Evolutionary conservation across 345 rosid species (phyloP).

Genomic region (Carallia brachiata): DNA sequence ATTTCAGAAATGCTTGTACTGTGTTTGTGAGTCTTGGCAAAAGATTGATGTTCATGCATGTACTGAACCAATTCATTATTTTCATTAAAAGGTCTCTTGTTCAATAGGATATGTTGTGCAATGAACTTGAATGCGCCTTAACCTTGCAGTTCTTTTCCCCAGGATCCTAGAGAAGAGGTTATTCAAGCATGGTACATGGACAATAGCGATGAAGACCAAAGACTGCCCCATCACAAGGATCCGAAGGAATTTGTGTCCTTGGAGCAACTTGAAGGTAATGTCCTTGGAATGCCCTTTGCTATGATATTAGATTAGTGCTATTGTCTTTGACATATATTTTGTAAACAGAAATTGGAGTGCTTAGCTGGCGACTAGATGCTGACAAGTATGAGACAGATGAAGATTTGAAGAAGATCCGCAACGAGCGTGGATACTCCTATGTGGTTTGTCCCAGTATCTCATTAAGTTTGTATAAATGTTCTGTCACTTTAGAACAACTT

Average conservation of each 20-base stretch:
- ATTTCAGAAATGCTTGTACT: no score
- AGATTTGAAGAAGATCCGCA: constrained; percentile 81
- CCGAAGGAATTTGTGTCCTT: constrained; percentile 79
- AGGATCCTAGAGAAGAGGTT: constrained; percentile 77
- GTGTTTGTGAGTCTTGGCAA: no score
- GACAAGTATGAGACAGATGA: constrained; percentile 86
- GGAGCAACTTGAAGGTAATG: constrained; percentile 65
- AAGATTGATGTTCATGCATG: no score
- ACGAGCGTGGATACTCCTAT: constrained; percentile 85
- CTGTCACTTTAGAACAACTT: not conserved
- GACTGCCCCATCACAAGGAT: constrained; percentile 85
- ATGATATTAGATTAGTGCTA: constrained; percentile 12
- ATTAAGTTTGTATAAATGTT: not conserved
- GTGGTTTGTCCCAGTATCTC: constrained; percentile 44
- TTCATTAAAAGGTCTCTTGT: no score
- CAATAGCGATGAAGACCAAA: constrained; percentile 79
- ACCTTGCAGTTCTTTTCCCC: not conserved
- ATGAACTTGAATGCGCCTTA: no score
- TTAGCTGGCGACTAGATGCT: constrained; percentile 93
- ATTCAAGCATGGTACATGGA: constrained; percentile 96
- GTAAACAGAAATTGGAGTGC: constrained; percentile 72
- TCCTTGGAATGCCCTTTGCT: constrained; percentile 16
- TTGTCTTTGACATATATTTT: constrained; percentile 9
- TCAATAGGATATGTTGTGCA: no score
- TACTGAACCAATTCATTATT: no score